A percentile compares a stretch with the other conserved stretches of the same genome.
phyloP scores from a whole-genome alignment of 1,284 basidiomycete genomes.

The Ustanciosporium gigantosporum region DNA sequence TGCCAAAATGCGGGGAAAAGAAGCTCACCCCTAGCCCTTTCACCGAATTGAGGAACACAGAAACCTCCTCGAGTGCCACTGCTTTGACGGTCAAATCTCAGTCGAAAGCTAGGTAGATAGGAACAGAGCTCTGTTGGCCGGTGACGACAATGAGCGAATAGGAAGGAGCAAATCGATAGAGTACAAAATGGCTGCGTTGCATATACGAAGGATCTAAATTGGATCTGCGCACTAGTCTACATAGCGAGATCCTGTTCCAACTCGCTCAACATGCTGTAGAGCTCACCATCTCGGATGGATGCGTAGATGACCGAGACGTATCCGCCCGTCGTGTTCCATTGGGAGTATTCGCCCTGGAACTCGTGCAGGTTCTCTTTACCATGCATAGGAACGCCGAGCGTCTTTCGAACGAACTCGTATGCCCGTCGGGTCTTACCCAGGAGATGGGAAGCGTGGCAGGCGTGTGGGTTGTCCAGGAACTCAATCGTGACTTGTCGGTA shows the following conservation, averaged over 20 bases:
- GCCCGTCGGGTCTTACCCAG: constrained; percentile 43
- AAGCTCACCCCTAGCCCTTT: too few relatives aligned
- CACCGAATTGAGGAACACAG: too few relatives aligned
- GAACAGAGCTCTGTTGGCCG: too few relatives aligned
- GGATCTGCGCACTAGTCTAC: too few relatives aligned
- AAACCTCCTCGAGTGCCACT: too few relatives aligned
- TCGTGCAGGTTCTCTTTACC: constrained; percentile 50
- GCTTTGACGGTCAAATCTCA: too few relatives aligned
- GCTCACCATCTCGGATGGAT: constrained; percentile 39
- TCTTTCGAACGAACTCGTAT: constrained; percentile 52
- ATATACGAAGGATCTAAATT: too few relatives aligned
- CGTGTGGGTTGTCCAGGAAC: constrained; percentile 47
- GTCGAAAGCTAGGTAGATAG: too few relatives aligned
- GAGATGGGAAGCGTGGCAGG: constrained; percentile 47
- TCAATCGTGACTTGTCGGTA: constrained; percentile 42
- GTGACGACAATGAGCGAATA: too few relatives aligned
- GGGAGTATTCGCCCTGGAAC: constrained; percentile 41
- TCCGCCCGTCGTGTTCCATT: constrained; percentile 39
- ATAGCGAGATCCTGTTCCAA: constrained; percentile 18
- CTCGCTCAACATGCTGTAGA: constrained; percentile 40
- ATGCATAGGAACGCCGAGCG: constrained; percentile 53
- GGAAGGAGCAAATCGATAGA: too few relatives aligned
- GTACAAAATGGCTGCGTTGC: too few relatives aligned
- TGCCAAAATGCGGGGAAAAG: too few relatives aligned
- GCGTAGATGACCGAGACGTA: constrained; percentile 45